phyloP scores from a whole-genome alignment of 345 rosid genomes.

The Cochlearia excelsa region DNA sequence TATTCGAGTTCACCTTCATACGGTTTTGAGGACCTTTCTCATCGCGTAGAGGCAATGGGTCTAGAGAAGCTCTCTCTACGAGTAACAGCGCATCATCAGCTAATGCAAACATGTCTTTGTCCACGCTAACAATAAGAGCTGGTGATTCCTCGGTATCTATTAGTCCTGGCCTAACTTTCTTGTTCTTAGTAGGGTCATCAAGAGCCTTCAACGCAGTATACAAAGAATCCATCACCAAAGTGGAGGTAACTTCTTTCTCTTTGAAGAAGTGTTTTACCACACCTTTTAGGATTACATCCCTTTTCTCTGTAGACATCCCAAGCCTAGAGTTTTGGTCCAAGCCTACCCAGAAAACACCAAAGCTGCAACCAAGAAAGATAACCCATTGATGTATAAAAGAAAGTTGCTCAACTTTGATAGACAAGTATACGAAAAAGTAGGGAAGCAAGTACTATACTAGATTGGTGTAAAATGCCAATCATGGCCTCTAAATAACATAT shows the following conservation, averaged over 20 bases:
- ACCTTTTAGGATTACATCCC: constrained; percentile 76
- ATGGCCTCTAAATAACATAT: no score
- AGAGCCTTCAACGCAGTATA: constrained; percentile 98
- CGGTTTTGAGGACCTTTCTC: constrained; percentile 87
- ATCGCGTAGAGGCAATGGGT: constrained; percentile 89
- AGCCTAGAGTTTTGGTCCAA: constrained; percentile 73
- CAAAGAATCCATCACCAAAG: constrained; percentile 99
- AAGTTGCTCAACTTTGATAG: constrained; percentile 19
- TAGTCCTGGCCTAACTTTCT: constrained; percentile 55
- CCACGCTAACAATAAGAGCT: constrained; percentile 72
- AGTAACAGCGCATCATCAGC: constrained; percentile 84
- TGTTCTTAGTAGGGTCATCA: constrained; percentile 72
- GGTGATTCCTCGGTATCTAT: constrained; percentile 68
- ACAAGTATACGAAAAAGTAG: constrained; percentile 30
- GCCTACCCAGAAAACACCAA: constrained; percentile 82
- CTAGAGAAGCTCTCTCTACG: constrained; percentile 79
- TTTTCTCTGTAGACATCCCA: constrained; percentile 84
- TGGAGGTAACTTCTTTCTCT: constrained; percentile 98
- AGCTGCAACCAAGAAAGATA: constrained; percentile 54
- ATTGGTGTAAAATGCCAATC: constrained; percentile 30
- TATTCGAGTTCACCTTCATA: constrained; percentile 57
- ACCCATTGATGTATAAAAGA: constrained; percentile 11
- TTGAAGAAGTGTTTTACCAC: constrained; percentile 92
- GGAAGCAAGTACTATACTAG: constrained; percentile 31
- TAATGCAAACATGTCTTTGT: constrained; percentile 78